Conservation (phyloP, 2,329 filamentous ascomycete genomes). For the Cladorrhinum sp. region DNA sequence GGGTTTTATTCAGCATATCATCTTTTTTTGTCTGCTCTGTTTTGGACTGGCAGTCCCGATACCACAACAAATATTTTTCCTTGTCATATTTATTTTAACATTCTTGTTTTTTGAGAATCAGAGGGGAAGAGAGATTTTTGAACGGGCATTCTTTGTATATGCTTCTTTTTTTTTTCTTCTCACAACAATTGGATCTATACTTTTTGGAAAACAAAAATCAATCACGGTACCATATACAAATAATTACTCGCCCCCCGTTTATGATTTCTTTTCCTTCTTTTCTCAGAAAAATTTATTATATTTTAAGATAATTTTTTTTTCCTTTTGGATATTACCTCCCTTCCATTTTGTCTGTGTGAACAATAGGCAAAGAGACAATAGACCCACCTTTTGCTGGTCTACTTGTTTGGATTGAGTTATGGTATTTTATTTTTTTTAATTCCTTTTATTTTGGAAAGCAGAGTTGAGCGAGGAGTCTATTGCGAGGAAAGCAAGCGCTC, state of each 20-base stretch:
- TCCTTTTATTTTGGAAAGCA: neutral
- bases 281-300: neutral
- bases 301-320: neutral
- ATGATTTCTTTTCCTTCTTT: neutral
- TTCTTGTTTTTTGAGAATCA: neutral
- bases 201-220: neutral
- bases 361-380: neutral
- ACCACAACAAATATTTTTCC: slow-evolving; percentile 21
- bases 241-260: neutral
- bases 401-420: neutral
- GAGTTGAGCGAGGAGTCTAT: neutral
- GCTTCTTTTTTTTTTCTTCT: neutral
- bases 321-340: neutral
- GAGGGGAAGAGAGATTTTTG: neutral
- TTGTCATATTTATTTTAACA: slow-evolving; percentile 6
- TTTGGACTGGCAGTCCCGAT: slow-evolving; percentile 24
- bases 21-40: neutral
- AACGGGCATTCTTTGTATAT: neutral
- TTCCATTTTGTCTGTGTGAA: neutral
- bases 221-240: neutral
- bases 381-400: slow-evolving; percentile 8
- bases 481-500: neutral
- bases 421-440: slow-evolving; percentile 6
- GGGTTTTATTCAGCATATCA: neutral
- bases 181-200: too few relatives aligned